Conservation (phyloP, 805 yeast genomes). For the Candida pseudofarinosa region DNA sequence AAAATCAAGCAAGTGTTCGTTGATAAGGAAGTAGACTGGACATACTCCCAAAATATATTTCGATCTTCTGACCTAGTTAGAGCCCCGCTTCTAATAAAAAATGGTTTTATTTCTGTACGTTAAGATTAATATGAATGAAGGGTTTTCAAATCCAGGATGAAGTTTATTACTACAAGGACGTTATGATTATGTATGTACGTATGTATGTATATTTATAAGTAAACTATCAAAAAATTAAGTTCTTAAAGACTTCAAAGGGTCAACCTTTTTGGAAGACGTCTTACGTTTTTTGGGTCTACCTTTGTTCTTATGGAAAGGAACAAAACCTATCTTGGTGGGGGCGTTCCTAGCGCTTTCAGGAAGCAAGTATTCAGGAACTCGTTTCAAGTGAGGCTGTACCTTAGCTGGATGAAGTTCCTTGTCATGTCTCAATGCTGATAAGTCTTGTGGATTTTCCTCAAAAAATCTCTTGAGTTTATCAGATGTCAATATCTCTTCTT, state of each 20-base stretch:
- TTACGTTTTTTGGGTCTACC: slow-evolving; percentile 39
- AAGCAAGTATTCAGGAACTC: slow-evolving; percentile 87
- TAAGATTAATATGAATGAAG: too few species aligned
- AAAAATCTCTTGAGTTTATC: slow-evolving; percentile 91
- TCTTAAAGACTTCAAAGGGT: slow-evolving; percentile 58
- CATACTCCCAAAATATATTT: too few species aligned
- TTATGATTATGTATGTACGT: background rate
- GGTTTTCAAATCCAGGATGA: too few species aligned
- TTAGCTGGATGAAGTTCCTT: slow-evolving; percentile 80
- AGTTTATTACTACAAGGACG: background rate
- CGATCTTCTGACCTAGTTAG: too few species aligned
- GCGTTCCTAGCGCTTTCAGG: slow-evolving; percentile 70
- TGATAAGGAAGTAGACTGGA: too few species aligned
- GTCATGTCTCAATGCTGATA: slow-evolving; percentile 85
- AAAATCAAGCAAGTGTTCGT: too few species aligned
- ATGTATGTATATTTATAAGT: background rate
- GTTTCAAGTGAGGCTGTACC: slow-evolving; percentile 78
- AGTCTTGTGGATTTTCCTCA: slow-evolving; percentile 95
- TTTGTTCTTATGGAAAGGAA: slow-evolving; percentile 62
- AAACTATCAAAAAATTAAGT: slow-evolving; percentile 7
- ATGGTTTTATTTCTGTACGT: too few species aligned
- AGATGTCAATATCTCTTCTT: slow-evolving; percentile 79
- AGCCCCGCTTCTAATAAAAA: too few species aligned
- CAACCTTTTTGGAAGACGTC: slow-evolving; percentile 41
- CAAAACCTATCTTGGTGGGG: slow-evolving; percentile 58